phyloP scores from a whole-genome alignment of 805 yeast species.

The Candida xiaguanensis region DNA sequence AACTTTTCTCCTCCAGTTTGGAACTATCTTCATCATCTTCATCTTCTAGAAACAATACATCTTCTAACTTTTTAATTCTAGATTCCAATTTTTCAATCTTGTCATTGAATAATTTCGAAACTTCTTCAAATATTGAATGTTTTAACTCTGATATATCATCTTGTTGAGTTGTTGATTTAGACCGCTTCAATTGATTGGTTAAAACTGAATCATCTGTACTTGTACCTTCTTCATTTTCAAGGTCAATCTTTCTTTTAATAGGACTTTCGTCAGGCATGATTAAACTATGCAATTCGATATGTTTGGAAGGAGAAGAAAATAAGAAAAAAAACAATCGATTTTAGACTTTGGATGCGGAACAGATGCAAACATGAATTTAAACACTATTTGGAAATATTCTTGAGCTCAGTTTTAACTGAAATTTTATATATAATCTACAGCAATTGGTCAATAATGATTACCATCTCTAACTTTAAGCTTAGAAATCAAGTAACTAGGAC shows the following conservation, averaged over 20 bases:
- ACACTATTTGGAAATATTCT: too few species aligned
- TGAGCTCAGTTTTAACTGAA: too few species aligned
- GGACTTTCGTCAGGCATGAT: constrained; percentile 14
- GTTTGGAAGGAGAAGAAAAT: background rate
- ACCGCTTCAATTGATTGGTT: constrained; percentile 6
- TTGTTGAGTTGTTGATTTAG: constrained; percentile 14
- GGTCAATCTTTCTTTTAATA: constrained; percentile 17
- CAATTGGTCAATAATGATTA: too few species aligned
- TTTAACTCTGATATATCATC: constrained; percentile 16
- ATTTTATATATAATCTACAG: too few species aligned
- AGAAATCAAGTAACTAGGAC: too few species aligned
- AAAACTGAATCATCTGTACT: background rate
- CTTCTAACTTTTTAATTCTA: constrained; percentile 8
- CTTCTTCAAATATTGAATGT: constrained; percentile 28
- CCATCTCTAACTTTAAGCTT: too few species aligned
- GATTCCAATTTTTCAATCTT: constrained; percentile 7
- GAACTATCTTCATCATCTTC: background rate
- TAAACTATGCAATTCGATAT: background rate
- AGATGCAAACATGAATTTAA: too few species aligned
- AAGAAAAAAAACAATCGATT: constrained; percentile 1
- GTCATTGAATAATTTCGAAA: constrained; percentile 19
- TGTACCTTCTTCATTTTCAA: constrained; percentile 8
- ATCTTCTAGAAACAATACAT: constrained; percentile 1
- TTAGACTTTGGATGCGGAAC: too few species aligned
- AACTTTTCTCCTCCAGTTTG: background rate